These are phyloP conservation scores for Hemileccinum rubropunctum DNA, from an alignment of 768 basidiomycete species.

Conservation along the genomic window DNA sequence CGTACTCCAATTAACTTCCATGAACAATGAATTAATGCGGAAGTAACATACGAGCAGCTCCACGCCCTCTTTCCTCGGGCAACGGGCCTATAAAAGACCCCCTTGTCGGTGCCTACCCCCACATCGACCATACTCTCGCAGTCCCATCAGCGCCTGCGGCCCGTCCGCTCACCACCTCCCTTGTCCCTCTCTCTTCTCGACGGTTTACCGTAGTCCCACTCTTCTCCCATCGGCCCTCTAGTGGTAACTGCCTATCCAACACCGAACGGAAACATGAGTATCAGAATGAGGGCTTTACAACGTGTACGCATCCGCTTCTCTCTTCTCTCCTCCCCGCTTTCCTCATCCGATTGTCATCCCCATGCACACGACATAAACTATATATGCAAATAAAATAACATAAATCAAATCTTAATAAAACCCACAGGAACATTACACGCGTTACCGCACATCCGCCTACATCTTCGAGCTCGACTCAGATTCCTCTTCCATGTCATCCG, in stretches of 20 bases:
- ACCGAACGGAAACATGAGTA: slow-evolving; percentile 6
- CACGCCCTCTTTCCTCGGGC: slow-evolving; percentile 10
- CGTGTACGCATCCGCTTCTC: slow-evolving; percentile 6
- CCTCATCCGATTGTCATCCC: not conserved
- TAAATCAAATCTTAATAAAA: no score
- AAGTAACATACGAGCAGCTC: not conserved
- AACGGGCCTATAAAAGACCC: slow-evolving; percentile 11
- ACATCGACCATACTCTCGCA: slow-evolving; percentile 2
- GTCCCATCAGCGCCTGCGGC: not conserved
- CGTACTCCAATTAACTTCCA: not conserved
- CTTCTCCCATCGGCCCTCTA: not conserved
- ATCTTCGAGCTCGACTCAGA: slow-evolving; percentile 23
- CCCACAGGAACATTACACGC: slow-evolving; percentile 6
- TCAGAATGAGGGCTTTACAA: slow-evolving; percentile 3
- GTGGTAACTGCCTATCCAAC: not conserved
- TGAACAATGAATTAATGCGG: slow-evolving; percentile 1
- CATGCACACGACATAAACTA: not conserved
- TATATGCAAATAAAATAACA: not conserved
- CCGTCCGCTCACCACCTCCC: not conserved
- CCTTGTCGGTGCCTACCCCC: not conserved
- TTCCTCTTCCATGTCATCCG: slow-evolving; percentile 23
- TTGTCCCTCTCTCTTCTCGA: not conserved
- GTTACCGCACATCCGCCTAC: slow-evolving; percentile 13
- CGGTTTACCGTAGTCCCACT: not conserved
- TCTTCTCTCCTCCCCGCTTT: not conserved